Percentiles rank a stretch among this genome's conserved stretches.
Evolutionary conservation across 176 grass and related monocot species (phyloP).

Genomic region (Triticum aestivum): DNA sequence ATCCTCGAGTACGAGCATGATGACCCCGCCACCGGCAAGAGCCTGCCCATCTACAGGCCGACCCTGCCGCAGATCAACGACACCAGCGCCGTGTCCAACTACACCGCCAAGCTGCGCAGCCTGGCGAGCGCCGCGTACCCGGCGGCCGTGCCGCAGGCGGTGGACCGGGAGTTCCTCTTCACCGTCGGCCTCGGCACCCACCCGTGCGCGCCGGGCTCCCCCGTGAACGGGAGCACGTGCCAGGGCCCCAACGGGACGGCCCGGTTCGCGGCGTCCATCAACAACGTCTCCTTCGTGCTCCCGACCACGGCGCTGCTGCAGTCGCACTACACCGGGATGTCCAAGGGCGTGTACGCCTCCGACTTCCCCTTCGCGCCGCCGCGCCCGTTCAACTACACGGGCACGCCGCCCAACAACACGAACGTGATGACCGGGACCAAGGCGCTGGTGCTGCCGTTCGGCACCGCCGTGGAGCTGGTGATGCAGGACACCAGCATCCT

Average conservation of each 20-base stretch:
- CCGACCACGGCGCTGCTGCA: slow-evolving; percentile 62
- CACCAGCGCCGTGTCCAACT: slow-evolving; percentile 63
- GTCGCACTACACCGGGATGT: slow-evolving; percentile 48
- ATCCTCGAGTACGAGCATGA: slow-evolving; percentile 68
- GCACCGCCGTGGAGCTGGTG: slow-evolving; percentile 62
- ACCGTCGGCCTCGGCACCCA: slow-evolving; percentile 75
- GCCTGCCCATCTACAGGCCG: slow-evolving; percentile 39
- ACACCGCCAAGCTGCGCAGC: slow-evolving; percentile 50
- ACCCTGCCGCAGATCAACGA: slow-evolving; percentile 57
- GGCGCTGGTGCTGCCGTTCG: slow-evolving; percentile 54
- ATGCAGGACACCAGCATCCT: slow-evolving; percentile 80
- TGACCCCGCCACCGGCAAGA: background rate
- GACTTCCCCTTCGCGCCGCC: slow-evolving; percentile 49
- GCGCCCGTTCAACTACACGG: slow-evolving; percentile 72
- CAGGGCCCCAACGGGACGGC: slow-evolving; percentile 73
- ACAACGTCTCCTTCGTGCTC: slow-evolving; percentile 74
- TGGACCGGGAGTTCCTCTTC: slow-evolving; percentile 72
- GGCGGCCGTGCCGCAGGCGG: slow-evolving; percentile 42
- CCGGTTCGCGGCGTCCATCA: slow-evolving; percentile 59
- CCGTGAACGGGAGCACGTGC: slow-evolving; percentile 50
- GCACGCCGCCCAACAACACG: slow-evolving; percentile 73
- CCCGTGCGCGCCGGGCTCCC: slow-evolving; percentile 40
- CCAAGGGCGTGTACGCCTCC: slow-evolving; percentile 45
- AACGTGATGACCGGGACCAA: slow-evolving; percentile 64
- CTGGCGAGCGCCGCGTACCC: slow-evolving; percentile 70